Base-by-base conservation (phyloP, 139 green algal species). In the Picochlorum sp. region DNA sequence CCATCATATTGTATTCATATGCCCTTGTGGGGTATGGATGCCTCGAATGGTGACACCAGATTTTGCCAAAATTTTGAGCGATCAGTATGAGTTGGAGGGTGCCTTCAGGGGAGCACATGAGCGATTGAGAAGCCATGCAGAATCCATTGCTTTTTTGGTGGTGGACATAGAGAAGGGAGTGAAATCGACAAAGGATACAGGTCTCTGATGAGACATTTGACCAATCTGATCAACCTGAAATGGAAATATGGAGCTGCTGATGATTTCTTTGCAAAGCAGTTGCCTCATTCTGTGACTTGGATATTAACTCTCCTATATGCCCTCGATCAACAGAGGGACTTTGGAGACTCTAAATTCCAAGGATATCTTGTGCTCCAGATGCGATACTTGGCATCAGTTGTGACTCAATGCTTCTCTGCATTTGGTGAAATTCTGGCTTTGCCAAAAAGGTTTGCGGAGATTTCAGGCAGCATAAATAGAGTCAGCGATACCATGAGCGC, bases 221-320 rank as follows among this genome's bases (percentile, higher is more conserved):
- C 57, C 5, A 11, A 24, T 18, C 59, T 84, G 6, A 65, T 76
- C 11, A 49, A 57, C 34, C 63, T 54, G 54, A 72, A 71, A 23
- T 90, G 84, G 84, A 59, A 59, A 4, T 82, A 90, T 63, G 75
- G 68, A 14, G 59, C 86, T 45, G 84, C 79, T n/a, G 85, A 91
- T 59, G 81, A 91, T 51, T 91, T 91, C 69, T 85, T 91, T 70
- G 81, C 81, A 49, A 84, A 85, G 73, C 83, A 91, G 73, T 74
- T 91, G 60, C 85, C 85, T 18, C 81, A 90, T 79, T 89, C 88
- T 52, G 79, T 89, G 18, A 90, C 83, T 34, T 91, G 85, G 85
- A 71, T 74, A 21, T 73, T 91, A n/a, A 86, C 81, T 21, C 60
- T 91, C 45, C 65, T 90, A 32, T 91, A 86, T 62, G 68, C 81